A percentile compares a stretch with the other conserved stretches of the same genome.
Conservation (phyloP, 345 rosid genomes). For the Firmiana major region DNA sequence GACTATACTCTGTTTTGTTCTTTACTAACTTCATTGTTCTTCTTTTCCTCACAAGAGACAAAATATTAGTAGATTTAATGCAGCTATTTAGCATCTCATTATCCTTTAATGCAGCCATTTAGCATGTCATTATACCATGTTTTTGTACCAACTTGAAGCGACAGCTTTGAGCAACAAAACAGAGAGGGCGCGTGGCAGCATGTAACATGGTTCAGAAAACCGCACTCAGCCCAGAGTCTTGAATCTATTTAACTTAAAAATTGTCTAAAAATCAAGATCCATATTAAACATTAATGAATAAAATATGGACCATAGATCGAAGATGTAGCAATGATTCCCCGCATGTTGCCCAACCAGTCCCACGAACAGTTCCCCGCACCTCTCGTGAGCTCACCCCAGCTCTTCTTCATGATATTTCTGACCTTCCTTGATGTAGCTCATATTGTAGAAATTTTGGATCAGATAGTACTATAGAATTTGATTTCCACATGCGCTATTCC, state of each 20-base stretch:
- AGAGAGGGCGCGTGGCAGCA: not conserved
- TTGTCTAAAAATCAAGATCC: not conserved
- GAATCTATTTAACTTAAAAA: not conserved
- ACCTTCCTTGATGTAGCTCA: constrained; percentile 5
- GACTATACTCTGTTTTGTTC: no score
- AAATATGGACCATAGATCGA: constrained; percentile 11
- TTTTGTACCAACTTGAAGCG: not conserved
- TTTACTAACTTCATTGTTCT: no score
- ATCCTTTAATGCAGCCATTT: not conserved
- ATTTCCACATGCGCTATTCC: not conserved
- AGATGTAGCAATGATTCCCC: constrained; percentile 14
- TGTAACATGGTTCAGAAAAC: not conserved
- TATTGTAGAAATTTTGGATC: not conserved
- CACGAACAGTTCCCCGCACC: constrained; percentile 1
- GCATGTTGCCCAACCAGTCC: constrained; percentile 25
- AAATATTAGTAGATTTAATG: not conserved
- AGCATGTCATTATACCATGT: not conserved
- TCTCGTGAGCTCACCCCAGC: not conserved
- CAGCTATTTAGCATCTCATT: not conserved
- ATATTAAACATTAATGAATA: not conserved
- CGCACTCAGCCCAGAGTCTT: not conserved
- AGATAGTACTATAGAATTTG: not conserved
- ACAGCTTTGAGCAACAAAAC: not conserved
- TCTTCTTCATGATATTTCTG: not conserved
- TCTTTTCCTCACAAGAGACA: no score